Evolutionary conservation across 306 rosid species (phyloP), one percentile per base, ranked within the genome.

Genomic region (Corylus heterophylla): DNA sequence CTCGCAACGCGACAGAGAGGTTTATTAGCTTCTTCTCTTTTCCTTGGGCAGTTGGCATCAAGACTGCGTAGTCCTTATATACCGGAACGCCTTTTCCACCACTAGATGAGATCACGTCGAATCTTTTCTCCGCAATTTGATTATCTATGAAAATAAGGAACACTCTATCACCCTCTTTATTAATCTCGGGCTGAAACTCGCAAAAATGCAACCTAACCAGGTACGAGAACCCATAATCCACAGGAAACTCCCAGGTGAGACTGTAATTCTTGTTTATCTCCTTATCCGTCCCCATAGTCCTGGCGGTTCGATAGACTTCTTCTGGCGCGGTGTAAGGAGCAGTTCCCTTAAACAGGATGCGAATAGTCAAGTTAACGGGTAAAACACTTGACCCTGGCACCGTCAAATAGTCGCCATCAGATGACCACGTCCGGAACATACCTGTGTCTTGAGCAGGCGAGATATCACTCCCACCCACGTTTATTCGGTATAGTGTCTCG

Each of bases 291-390:
- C 91, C 91, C 85, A 81, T 78, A 12, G 27, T 25, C 13, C 89
- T 79, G 4, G 72, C 69, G 4, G 84, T 54, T 81, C 0, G 9
- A 74, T 48, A 88, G 1, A 88, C n/a, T 0, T 62, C 64, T n/a
- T 2, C 18, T 0, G 91, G 89, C 69, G 91, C 91, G 3, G 67
- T 18, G 9, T 85, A 85, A 22, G 78, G 44, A 1, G 86, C 87
- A 0, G 3, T 70, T 2, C 9, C 22, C 0, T 39, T 7, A 69
- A 58, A 72, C 0, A 50, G 18, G 79, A 2, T 37, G 56, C 1
- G 0, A 49, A 8, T 0, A 5, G 7, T 6, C 22, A 0, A 0
- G 47, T 72, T 50, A 12, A 0, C 63, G 0, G 84, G 39, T 48
- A 75, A 1, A 4, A 62, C 25, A 35, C 61, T 20, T 1, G 1